phyloP scores from a whole-genome alignment of 257 asterid genomes.

The Solanum pinnatisectum region DNA sequence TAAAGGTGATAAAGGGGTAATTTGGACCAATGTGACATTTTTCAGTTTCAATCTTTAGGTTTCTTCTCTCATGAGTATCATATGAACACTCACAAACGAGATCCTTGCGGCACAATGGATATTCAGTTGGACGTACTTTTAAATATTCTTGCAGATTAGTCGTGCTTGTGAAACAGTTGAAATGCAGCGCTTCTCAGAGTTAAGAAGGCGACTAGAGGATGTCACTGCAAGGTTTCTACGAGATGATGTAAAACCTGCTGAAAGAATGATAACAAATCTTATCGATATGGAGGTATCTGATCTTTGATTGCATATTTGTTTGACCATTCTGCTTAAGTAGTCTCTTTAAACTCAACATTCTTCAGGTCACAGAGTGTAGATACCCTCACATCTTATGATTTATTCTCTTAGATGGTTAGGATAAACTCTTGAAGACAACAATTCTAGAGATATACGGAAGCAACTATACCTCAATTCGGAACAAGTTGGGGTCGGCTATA shows the following conservation, averaged over 20 bases:
- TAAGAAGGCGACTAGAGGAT: conserved; percentile 65
- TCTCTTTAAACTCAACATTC: background rate
- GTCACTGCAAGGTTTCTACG: conserved; percentile 63
- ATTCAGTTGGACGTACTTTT: background rate
- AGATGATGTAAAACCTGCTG: conserved; percentile 80
- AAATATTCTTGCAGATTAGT: conserved; percentile 52
- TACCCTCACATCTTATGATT: background rate
- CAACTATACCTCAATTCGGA: background rate
- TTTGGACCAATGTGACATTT: background rate
- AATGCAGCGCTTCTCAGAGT: conserved; percentile 72
- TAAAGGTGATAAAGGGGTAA: conserved; percentile 46
- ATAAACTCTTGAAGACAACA: background rate
- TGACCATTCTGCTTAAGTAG: background rate
- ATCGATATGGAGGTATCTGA: conserved; percentile 78
- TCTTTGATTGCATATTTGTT: background rate
- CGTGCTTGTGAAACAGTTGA: conserved; percentile 72
- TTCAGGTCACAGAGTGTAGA: background rate
- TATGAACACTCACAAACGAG: background rate
- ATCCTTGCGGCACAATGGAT: background rate
- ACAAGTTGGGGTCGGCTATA: background rate
- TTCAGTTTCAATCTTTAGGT: background rate
- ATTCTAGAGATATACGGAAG: background rate
- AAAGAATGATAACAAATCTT: conserved; percentile 73
- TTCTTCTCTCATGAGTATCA: background rate
- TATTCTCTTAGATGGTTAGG: background rate